Evolutionary conservation across 495 filamentous ascomycete genomes (phyloP), one percentile per base, ranked within the genome.

Genomic region (Aspergillus indologenus): DNA sequence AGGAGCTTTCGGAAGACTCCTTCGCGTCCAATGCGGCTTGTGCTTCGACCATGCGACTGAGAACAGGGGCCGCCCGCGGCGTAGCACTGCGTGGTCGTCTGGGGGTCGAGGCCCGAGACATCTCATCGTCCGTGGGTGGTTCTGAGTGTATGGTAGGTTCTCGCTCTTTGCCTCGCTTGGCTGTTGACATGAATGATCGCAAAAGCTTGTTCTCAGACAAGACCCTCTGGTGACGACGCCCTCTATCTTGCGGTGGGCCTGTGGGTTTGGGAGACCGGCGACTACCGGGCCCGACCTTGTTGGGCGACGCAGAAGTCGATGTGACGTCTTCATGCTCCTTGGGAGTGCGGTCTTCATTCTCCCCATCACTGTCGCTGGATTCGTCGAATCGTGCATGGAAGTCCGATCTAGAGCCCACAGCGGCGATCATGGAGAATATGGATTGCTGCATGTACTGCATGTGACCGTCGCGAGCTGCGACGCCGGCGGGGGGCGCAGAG

Each of bases 341-440:
- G 23, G 45, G 57, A 19, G 53, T 12, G 17, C 59, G 57, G 42
- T 63, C 64, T 18, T 74, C 69, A 8, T 80, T 67, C 9, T 84
- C 87, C 17, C 82, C 86, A 34, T 90, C 87, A 56, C 91, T 92
- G 58, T 93, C 92, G 57, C 90, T 92, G 31, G 85, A 88, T 26
- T 85, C 87, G 61, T 94, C 89, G 68, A 96, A 94, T 34, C 89
- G 82, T 53, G 87, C 81, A 68, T 87, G 85, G 68, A 93, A 90
- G 68, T 93, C 87, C 20, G 86, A 86, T 49, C 83, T 83, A 54
- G 89, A 90, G 6, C 90, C 91, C 43, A 91, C 91, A n/a, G 90
- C 89, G 17, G 92, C 90, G 60, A 98, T 92, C 73, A 98, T 82
- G 53, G 91, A 92, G 72, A 97, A 96, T 53, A 98, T 82, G 51